These are phyloP conservation scores for Neurospora sp. DNA, from an alignment of 495 filamentous ascomycete species.

Conservation along the genomic window DNA sequence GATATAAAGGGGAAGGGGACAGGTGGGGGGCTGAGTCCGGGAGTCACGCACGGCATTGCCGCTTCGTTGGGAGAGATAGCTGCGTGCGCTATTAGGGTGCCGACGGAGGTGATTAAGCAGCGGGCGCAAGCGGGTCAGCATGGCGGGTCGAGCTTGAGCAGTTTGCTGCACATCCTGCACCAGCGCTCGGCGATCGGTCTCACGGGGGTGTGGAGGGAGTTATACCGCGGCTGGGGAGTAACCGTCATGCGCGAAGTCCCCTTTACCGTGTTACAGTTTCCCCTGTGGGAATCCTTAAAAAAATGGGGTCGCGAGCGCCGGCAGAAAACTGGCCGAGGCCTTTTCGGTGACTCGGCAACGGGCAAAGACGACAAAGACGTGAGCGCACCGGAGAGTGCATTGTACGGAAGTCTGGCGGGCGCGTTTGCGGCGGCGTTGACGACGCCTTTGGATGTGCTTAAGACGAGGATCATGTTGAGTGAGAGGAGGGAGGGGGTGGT, in stretches of 20 bases:
- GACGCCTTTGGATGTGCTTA: constrained; percentile 91
- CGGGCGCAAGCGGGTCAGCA: constrained; percentile 78
- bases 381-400: constrained; percentile 65
- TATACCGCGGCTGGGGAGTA: constrained; percentile 84
- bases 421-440: constrained; percentile 81
- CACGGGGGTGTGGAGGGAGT: constrained; percentile 58
- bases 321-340: constrained; percentile 37
- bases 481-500: constrained; percentile 45
- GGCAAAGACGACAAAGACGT: constrained; percentile 41
- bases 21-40: constrained; percentile 4
- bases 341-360: constrained; percentile 24
- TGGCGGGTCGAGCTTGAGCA: constrained; percentile 40
- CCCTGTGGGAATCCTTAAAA: constrained; percentile 93
- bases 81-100: constrained; percentile 84
- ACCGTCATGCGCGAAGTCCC: constrained; percentile 94
- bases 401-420: constrained; percentile 78
- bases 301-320: constrained; percentile 30
- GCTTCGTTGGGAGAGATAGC: constrained; percentile 81
- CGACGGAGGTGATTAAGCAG: constrained; percentile 96
- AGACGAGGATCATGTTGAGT: constrained; percentile 92
- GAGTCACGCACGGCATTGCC: constrained; percentile 62
- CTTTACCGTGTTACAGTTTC: constrained; percentile 94
- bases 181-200: constrained; percentile 33
- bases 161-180: constrained; percentile 57
- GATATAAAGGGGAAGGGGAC: not conserved